Percentiles rank a stretch among this genome's conserved stretches.
Conservation (phyloP, 208 protist genomes). For the Acanthamoeba triangularis region DNA sequence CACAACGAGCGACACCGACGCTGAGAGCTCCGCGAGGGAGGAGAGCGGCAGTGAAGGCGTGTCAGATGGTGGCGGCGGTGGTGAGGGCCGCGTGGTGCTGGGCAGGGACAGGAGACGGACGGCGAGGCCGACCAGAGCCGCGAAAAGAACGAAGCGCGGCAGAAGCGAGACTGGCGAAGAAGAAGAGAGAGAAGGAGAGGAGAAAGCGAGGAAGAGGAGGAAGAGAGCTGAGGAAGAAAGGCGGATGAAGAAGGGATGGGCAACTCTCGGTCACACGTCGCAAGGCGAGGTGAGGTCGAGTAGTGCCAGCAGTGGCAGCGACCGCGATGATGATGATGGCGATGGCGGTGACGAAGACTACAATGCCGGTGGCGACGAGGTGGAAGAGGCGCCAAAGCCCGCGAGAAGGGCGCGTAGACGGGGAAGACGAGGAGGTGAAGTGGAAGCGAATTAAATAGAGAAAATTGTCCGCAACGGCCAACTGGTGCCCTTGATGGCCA, state of each 20-base stretch:
- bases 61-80: neutral
- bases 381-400: no score
- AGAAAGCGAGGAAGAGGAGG: neutral
- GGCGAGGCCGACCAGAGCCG: neutral
- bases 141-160: neutral
- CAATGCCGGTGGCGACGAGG: no score
- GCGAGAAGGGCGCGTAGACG: no score
- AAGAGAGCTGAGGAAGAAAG: neutral
- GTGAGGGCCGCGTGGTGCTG: neutral
- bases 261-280: neutral
- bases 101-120: neutral
- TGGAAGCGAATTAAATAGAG: no score
- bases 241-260: neutral
- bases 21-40: neutral
- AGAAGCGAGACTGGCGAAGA: neutral
- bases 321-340: no score
- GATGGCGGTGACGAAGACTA: no score
- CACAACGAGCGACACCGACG: neutral
- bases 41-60: neutral
- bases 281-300: no score
- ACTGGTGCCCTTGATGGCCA: no score
- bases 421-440: no score
- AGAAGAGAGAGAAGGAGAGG: neutral
- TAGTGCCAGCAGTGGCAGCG: no score
- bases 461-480: no score